Base-by-base conservation (phyloP, 148 eudicot species). In the Agrostemma githago region DNA sequence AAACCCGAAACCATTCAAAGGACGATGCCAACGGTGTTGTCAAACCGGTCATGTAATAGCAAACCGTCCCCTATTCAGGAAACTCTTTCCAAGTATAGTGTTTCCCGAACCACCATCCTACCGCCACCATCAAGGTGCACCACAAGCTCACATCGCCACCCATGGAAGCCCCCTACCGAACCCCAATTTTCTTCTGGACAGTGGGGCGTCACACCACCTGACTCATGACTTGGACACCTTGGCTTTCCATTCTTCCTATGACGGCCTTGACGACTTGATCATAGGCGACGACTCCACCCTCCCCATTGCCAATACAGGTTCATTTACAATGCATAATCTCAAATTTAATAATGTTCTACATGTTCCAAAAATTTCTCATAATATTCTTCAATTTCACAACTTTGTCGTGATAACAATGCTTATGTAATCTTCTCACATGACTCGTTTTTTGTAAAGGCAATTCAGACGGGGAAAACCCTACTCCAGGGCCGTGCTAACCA, bases 331-430 rank as follows among this genome's bases (percentile, higher is more conserved):
- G 3, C 4, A 63, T 11, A 3, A 10, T 66, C 14, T 40, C 51
- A 5, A 40, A 38, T 66, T 11, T 4, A 42, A 42, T 58, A 76
- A 80, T 72, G 77, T 72, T 26, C 53, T 80, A 0, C 40, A 70
- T 66, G 77, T 80, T 72, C 79, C 74, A 3, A 17, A 56, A 9
- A 37, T 77, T 14, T 39, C 39, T 4, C 43, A 19, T 7, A 77
- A 77, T 64, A 6, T 81, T 20, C 40, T 81, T 77, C 78, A 10
- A 57, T 77, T 20, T 77, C 77, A 2, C 14, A 62, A 62, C 64
- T 81, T 44, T 9, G 44, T 42, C 44, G 44, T 42, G 44, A 42
- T 42, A 81, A 73, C 19, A 51, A 69, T 15, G 46, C 51, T 3
- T 5, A 15, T 0, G 68, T 74, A 4, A 6, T 14, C 3, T 66